Evolutionary conservation across 2,329 filamentous ascomycete genomes (phyloP), one percentile per base, ranked within the genome.

Genomic region (Shiraia sp.): DNA sequence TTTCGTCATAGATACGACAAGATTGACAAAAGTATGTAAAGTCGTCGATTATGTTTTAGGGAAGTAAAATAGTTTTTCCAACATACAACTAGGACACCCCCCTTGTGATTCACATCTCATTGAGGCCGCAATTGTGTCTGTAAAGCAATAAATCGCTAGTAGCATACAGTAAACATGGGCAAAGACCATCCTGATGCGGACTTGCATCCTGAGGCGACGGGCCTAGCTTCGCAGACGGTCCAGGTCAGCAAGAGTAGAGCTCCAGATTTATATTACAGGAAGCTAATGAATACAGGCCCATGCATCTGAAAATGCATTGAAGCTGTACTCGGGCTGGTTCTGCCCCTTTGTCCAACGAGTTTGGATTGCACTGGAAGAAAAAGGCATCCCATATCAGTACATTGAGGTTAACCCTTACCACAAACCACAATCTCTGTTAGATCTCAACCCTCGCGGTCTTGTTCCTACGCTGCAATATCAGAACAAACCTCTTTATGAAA

Each of bases 321-420:
- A 86, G 64, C 74, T 90, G 10, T 90, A 88, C 67, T 81, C 81
- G 10, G 83, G 82, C 50, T 90, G 86, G 86, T 90, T 89, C 75
- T 92, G 78, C 57, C 78, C 79, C 39, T 77, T 76, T 53, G 74
- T 89, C 4, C 87, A 90, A 71, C 79, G 87, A 13, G 77, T 79
- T 10, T 90, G 87, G 84, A 83, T 89, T 47, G 80, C 84, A 1
- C 76, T 91, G 9, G 79, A 83, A 57, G 87, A 90, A 64, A 90
- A 91, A 66, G 70, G 75, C 2, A 85, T 90, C 22, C 79, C 81
- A 12, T 85, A 91, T 63, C 83, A 90, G 70, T 89, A 88, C 65
- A 75, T 66, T 32, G 58, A 66, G 53, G 84, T 90, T 45, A 90
- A 90, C 66, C 87, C 87, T 0, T 90, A 90, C 73, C 74, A 83